These are phyloP conservation scores for Scheffersomyces parashehatae DNA, from an alignment of 1,139 yeast species.

Conservation along the genomic window DNA sequence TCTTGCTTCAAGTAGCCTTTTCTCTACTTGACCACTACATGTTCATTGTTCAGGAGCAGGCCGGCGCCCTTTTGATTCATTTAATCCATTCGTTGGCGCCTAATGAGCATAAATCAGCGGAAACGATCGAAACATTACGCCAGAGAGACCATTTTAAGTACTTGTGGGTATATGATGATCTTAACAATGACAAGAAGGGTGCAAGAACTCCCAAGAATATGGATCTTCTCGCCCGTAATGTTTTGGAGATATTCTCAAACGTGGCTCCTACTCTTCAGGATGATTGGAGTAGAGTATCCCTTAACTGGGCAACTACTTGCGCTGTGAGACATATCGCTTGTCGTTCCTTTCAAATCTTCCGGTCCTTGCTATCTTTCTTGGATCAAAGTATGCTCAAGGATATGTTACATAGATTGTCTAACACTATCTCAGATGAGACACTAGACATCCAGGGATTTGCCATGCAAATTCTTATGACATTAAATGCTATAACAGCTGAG, in stretches of 20 bases:
- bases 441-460: constrained; percentile 94
- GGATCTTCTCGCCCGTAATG: constrained; percentile 73
- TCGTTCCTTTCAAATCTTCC: constrained; percentile 87
- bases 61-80: constrained; percentile 72
- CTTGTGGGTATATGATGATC: constrained; percentile 87
- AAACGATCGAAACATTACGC: constrained; percentile 56
- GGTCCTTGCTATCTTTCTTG: constrained; percentile 74
- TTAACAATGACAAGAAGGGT: constrained; percentile 73
- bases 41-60: constrained; percentile 80
- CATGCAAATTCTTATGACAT: constrained; percentile 94
- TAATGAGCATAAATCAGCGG: constrained; percentile 52
- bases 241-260: constrained; percentile 57
- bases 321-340: constrained; percentile 97
- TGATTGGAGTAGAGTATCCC: constrained; percentile 82
- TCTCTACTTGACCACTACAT: constrained; percentile 86
- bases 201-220: constrained; percentile 86
- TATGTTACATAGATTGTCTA: constrained; percentile 90
- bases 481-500: constrained; percentile 88
- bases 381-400: constrained; percentile 90
- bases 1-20: constrained; percentile 79
- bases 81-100: constrained; percentile 66
- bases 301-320: constrained; percentile 96
- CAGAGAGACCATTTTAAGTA: constrained; percentile 36
- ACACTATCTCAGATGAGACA: constrained; percentile 87
- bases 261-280: constrained; percentile 58